Base-by-base conservation (phyloP, 805 yeast species). In the Grigorovia transvaalensis region DNA sequence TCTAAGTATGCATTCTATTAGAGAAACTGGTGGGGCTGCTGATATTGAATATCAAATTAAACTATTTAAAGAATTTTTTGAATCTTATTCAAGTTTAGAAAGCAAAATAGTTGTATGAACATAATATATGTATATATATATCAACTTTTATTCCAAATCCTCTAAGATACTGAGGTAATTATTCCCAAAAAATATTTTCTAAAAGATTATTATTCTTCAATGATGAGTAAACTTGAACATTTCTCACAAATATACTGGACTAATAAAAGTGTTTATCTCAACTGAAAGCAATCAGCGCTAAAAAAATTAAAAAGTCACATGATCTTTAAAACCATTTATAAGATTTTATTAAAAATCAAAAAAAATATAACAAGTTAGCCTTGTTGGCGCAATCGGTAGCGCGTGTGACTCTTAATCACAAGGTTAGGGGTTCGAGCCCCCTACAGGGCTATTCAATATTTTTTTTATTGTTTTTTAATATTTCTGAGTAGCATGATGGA, bases 1-100 rank as follows among this genome's bases (percentile, higher is more conserved):
- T 62, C 72, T 90, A 60, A 82, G 93, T 53, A 90, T 90, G 98
- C 98, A 90, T 64, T 85, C 95, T 1, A 83, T 88, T 54, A 79
- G 97, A 67, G 98, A 90, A 68, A 89, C 96, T 5, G 90, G 95
- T 40, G 95, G 96, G 19, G 68, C 86, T 19, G 72, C 70, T 48
- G 98, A 90, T 69, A 73, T 91, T 30, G 81, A 73, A 48, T 72
- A 75, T 53, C 79, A 87, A 54, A 76, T 81, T 45, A 68, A 70
- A 47, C 71, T 90, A 54, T 88, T 85, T 64, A 74, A 71, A 56
- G 74, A 80, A 20, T 90, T 77, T 64, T 88, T 80, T 63, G 77
- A 73, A 55, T 60, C 71, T 48, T 80, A 62, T 62, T 62, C 70
- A 40, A 54, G 59, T 2, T 54, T 77, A 42, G 81, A 77, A 59